phyloP scores from a whole-genome alignment of 257 asterid genomes.

The Nicotiana benthamiana region DNA sequence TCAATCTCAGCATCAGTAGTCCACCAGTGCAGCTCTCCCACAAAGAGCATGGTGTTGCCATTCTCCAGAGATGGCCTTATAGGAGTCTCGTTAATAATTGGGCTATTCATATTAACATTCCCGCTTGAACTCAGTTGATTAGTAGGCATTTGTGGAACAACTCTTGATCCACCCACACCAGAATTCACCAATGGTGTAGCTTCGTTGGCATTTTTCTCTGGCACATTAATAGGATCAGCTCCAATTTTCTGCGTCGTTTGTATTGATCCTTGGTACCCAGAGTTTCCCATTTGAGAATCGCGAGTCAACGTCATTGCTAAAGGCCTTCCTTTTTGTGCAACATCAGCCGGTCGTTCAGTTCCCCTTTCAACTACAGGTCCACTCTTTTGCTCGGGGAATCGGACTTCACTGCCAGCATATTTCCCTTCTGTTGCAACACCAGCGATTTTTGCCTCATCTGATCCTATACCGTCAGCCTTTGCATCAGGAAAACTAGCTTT shows the following conservation, averaged over 20 bases:
- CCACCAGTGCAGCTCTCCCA: conserved; percentile 62
- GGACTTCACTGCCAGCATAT: conserved; percentile 26
- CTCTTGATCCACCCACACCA: conserved; percentile 39
- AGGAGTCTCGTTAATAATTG: conserved; percentile 45
- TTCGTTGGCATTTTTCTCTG: conserved; percentile 38
- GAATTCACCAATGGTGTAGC: conserved; percentile 32
- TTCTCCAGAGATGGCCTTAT: conserved; percentile 49
- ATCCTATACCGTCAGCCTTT: conserved; percentile 30
- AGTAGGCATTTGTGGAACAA: conserved; percentile 33
- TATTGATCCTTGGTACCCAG: conserved; percentile 50
- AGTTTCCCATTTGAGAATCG: conserved; percentile 39
- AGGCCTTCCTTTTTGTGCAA: conserved; percentile 33
- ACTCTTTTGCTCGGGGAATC: conserved; percentile 45
- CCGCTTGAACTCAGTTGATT: conserved; percentile 32
- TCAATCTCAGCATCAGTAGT: conserved; percentile 56
- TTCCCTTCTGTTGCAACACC: conserved; percentile 38
- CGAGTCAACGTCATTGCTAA: conserved; percentile 26
- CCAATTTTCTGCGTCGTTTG: conserved; percentile 29
- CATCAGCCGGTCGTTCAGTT: conserved; percentile 28
- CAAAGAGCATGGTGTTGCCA: conserved; percentile 52
- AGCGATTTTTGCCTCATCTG: conserved; percentile 33
- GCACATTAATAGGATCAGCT: conserved; percentile 26
- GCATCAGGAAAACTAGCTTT: conserved; percentile 31
- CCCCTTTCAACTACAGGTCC: conserved; percentile 27
- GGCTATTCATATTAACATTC: conserved; percentile 28